phyloP scores from a whole-genome alignment of 1,284 basidiomycete genomes.

The Mycena citricolor region DNA sequence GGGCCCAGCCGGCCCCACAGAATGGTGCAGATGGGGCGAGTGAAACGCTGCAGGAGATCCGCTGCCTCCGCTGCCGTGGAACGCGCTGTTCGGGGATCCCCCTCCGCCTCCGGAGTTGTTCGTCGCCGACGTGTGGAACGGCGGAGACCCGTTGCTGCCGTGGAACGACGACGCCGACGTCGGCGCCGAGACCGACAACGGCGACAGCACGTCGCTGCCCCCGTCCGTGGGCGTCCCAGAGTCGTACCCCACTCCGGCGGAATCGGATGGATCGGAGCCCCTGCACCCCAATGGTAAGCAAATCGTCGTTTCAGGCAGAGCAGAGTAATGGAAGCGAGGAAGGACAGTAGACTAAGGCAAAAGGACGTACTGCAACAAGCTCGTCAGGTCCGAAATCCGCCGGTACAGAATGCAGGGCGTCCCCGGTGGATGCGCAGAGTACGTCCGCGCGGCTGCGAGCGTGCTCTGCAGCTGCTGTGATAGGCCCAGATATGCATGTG shows the following conservation, averaged over 20 bases:
- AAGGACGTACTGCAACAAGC: constrained; percentile 63
- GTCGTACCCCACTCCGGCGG: constrained; percentile 32
- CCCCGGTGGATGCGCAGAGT: constrained; percentile 55
- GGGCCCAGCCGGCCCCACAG: not conserved
- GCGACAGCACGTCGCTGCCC: too few relatives aligned
- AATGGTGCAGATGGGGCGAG: not conserved
- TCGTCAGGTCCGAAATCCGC: constrained; percentile 60
- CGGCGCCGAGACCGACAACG: too few relatives aligned
- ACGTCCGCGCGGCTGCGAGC: constrained; percentile 56
- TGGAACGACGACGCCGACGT: too few relatives aligned
- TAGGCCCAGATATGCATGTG: constrained; percentile 56
- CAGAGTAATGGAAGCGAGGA: too few relatives aligned
- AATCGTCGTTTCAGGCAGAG: not conserved
- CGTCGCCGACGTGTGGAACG: too few relatives aligned
- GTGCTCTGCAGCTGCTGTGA: constrained; percentile 64
- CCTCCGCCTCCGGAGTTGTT: not conserved
- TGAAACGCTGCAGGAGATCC: constrained; percentile 1
- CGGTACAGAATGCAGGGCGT: constrained; percentile 56
- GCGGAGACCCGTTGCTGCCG: too few relatives aligned
- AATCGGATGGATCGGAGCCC: not conserved
- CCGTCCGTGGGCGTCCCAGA: constrained; percentile 30
- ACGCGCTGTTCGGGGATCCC: too few relatives aligned
- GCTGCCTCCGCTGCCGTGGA: not conserved
- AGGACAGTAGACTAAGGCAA: constrained; percentile 20
- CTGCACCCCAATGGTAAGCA: too few relatives aligned